Base-by-base conservation (phyloP, 2,329 filamentous ascomycete species). In the Tympanopsis confertula region DNA sequence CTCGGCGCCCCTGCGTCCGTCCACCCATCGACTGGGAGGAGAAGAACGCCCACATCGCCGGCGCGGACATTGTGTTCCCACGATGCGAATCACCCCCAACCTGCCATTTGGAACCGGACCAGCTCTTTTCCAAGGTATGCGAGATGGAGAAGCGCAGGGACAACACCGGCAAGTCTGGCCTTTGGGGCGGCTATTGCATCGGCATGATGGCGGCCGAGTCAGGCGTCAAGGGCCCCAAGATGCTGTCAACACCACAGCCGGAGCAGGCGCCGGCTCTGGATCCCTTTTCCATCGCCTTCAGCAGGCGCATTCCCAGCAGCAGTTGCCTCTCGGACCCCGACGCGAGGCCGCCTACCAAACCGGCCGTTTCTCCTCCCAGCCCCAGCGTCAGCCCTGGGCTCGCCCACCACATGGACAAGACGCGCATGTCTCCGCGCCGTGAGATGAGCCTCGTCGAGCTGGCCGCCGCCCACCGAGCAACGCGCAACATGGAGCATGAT, bases 71-170 rank as follows among this genome's bases (percentile, higher is more conserved):
- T 39, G 66, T 69, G 19, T 94, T 95, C 54, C 84, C 86, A 22
- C 74, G 73, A 53, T 94, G 86, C 53, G 69, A 72, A 7, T 94
- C 88, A 19, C 89, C 89, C 4, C 81, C 89, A 55, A 74, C 79
- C 39, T 93, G 87, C 13, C 79, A 86, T 50, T 82, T 93, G 50
- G 86, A 94, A 52, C 78, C 83, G 1, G 80, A 84, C 39, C 82
- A 86, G 51, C 72, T 63, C 47, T 75, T 51, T 62, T 55, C 64
- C 60, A 54, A 69, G 58, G 58, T 63, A 54, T 61, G 43, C 59
- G 56, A 41, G 52, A 65, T n/a, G 51, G 69, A 63, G 49, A 60
- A 56, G 42, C 65, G 69, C 45, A 68, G 74, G 40, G 69, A 74
- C 43, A 60, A 65, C 5, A 73, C 73, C 44, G 78, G 68, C 22